Evolutionary conservation across 805 yeast genomes (phyloP).

Genomic region (Zygoascus bituminiphila): DNA sequence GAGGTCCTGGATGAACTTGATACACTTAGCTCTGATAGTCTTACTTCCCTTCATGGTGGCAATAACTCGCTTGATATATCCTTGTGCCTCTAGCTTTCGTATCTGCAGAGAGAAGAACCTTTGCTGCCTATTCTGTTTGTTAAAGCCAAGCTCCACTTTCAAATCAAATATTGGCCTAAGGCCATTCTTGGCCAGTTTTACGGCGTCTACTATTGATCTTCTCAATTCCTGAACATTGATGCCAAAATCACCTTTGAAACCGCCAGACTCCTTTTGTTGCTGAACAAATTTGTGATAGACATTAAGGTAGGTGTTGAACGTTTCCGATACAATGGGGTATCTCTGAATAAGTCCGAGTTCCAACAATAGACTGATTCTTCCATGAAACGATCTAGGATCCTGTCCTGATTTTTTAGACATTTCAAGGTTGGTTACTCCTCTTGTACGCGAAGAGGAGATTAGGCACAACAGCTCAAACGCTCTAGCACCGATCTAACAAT

Average conservation of each 20-base stretch:
- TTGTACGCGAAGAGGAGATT: conserved; percentile 33
- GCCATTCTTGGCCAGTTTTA: conserved; percentile 27
- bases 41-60: conserved; percentile 29
- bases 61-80: conserved; percentile 25
- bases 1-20: conserved; percentile 27
- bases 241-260: conserved; percentile 6
- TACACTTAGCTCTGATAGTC: conserved; percentile 27
- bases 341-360: conserved; percentile 30
- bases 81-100: conserved; percentile 20
- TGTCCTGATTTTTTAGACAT: conserved; percentile 31
- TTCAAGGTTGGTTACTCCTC: conserved; percentile 31
- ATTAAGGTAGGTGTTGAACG: conserved; percentile 28
- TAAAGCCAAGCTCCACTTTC: conserved; percentile 33
- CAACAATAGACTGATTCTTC: conserved; percentile 27
- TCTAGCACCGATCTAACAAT: conserved; percentile 22
- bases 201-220: conserved; percentile 21
- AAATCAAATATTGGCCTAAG: conserved; percentile 30
- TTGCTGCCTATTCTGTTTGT: conserved; percentile 21
- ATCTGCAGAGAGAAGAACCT: conserved; percentile 21
- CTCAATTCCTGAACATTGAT: conserved; percentile 20
- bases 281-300: conserved; percentile 29
- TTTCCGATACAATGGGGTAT: conserved; percentile 27
- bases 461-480: conserved; percentile 34
- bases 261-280: conserved; percentile 18
- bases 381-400: conserved; percentile 33